Evolutionary conservation across 805 yeast genomes (phyloP), one percentile per base, ranked within the genome.

Genomic region (Candida saitoana): DNA sequence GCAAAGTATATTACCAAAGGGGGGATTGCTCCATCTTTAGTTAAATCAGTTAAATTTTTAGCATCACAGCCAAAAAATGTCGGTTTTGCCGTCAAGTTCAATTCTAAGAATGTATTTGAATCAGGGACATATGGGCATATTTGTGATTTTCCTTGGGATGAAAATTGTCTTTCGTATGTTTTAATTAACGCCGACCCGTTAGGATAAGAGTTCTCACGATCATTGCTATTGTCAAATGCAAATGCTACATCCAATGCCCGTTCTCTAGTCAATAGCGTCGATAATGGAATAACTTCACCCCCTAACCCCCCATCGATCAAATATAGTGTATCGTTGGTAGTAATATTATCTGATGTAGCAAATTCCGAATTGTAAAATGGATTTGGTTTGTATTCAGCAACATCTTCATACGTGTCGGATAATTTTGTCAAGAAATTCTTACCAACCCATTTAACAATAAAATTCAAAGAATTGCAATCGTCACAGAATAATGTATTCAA

Each of bases 11-110:
- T 52, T 25, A 68, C 64, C 17, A 69, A 42, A 0, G 74, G 74
- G 6, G 72, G 71, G 4, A 54, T 44, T 1, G 60, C 65, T 18
- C 61, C 70, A 36, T 65, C 65, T 41, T 61, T 60, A 7, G 52
- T 57, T 49, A 67, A 57, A 24, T 52, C 66, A 5, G 72, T 62
- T 49, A 64, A 55, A 47, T 67, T 67, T 3, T 46, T 38, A 9
- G 71, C 64, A 38, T 66, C 59, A 47, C 74, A 69, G 2, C 74
- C 74, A 49, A 69, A 69, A 46, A 69, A 69, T 5, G 65, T 56
- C 18, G 74, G 74, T 43, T 54, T 59, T 9, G 69, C 67, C 3
- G 71, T 64, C 38, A 68, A 56, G 47, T 66, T 66, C 29, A 52
- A 49, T 27, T 54, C 51, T 19, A 56, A 47, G 40, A 67, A 67